phyloP scores from a whole-genome alignment of 1,139 yeast genomes.

The Kodamaea sp. region DNA sequence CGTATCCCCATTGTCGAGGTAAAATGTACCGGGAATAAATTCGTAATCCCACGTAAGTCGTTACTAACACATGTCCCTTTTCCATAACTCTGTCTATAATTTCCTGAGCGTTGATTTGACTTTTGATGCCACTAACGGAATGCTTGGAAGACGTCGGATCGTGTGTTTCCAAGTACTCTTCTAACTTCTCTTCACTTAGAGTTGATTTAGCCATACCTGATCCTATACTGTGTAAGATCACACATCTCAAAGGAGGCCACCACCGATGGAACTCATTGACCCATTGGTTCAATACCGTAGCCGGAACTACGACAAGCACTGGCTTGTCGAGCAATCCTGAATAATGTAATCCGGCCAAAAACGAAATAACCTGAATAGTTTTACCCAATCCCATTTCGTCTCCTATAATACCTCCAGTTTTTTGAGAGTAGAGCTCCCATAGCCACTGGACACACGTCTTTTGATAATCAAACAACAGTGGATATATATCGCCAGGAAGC shows the following conservation, averaged over 20 bases:
- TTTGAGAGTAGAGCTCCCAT: slow-evolving; percentile 82
- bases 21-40: slow-evolving; percentile 70
- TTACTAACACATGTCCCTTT: slow-evolving; percentile 80
- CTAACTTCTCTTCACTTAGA: slow-evolving; percentile 51
- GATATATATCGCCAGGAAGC: slow-evolving; percentile 89
- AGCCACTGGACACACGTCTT: slow-evolving; percentile 85
- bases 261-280: slow-evolving; percentile 91
- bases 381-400: slow-evolving; percentile 99
- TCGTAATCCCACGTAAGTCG: slow-evolving; percentile 89
- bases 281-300: slow-evolving; percentile 96
- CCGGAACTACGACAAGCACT: slow-evolving; percentile 87
- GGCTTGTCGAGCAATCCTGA: slow-evolving; percentile 77
- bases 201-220: slow-evolving; percentile 65
- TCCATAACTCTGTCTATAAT: slow-evolving; percentile 52
- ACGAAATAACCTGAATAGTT: slow-evolving; percentile 88
- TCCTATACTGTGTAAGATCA: slow-evolving; percentile 89
- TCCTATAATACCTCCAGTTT: slow-evolving; percentile 92
- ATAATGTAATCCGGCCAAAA: slow-evolving; percentile 86
- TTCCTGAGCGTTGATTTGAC: slow-evolving; percentile 44
- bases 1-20: slow-evolving; percentile 85
- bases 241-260: slow-evolving; percentile 96
- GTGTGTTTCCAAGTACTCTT: slow-evolving; percentile 47
- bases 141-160: slow-evolving; percentile 35
- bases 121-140: slow-evolving; percentile 26
- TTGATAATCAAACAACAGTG: slow-evolving; percentile 87